Evolutionary conservation across 2,329 filamentous ascomycete species (phyloP).

Genomic region (Fusarium sp.): DNA sequence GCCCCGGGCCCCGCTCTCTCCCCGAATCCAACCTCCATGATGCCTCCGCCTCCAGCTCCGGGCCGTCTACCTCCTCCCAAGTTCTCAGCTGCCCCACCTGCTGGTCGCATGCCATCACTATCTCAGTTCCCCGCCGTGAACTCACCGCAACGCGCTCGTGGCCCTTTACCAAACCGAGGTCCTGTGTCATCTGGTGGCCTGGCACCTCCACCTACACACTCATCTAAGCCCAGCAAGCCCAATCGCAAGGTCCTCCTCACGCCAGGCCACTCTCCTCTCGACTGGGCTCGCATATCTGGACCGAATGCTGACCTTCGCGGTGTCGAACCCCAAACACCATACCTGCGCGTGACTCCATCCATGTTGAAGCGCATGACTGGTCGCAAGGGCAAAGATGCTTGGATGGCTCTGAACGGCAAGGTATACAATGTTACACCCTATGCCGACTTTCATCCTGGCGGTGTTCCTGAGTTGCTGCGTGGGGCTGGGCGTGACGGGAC

Average conservation of each 20-base stretch:
- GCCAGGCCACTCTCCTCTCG: constrained; percentile 93
- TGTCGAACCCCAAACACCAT: constrained; percentile 59
- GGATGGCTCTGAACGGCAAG: constrained; percentile 87
- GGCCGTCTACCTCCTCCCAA: constrained; percentile 35
- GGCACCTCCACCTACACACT: constrained; percentile 65
- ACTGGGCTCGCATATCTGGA: constrained; percentile 86
- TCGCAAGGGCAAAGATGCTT: constrained; percentile 84
- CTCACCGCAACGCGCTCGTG: constrained; percentile 60
- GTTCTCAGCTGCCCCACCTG: constrained; percentile 30
- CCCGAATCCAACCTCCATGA: constrained; percentile 34
- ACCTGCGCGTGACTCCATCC: constrained; percentile 82
- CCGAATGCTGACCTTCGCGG: constrained; percentile 75
- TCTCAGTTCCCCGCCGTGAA: constrained; percentile 60
- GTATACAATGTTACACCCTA: constrained; percentile 97
- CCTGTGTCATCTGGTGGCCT: constrained; percentile 52
- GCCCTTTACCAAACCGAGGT: constrained; percentile 54
- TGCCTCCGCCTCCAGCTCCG: constrained; percentile 43
- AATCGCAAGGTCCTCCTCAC: constrained; percentile 79
- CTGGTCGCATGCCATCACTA: constrained; percentile 47
- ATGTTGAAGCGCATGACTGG: constrained; percentile 83
- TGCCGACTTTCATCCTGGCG: constrained; percentile 89
- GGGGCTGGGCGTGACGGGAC: constrained; percentile 70
- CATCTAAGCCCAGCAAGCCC: constrained; percentile 61
- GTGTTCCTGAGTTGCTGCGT: constrained; percentile 75
- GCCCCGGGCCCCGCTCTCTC: constrained; percentile 24